Evolutionary conservation across 2,329 filamentous ascomycete genomes (phyloP).

Genomic region (Macrophomina tecta): DNA sequence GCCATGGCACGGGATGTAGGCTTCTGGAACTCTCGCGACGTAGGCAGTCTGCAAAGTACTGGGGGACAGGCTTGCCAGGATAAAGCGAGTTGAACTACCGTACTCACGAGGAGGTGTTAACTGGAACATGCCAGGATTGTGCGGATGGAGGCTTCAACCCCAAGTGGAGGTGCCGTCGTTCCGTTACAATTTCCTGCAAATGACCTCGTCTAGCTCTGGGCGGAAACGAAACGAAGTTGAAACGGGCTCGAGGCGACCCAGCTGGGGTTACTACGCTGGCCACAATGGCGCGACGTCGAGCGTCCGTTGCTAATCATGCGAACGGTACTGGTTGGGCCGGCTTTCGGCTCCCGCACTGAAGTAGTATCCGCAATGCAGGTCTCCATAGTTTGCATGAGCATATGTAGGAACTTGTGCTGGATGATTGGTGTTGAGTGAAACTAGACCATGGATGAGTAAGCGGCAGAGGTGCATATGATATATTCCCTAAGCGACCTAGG

Average conservation of each 20-base stretch:
- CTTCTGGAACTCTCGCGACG: conserved; percentile 5
- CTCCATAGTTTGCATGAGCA: conserved; percentile 22
- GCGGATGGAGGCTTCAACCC: background rate
- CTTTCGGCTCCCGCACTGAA: background rate
- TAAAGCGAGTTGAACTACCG: background rate
- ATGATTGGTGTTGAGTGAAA: conserved; percentile 24
- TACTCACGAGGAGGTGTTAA: background rate
- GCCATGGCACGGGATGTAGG: conserved; percentile 7
- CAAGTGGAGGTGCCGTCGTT: conserved; percentile 2
- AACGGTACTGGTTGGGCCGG: conserved; percentile 18
- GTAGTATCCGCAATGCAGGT: conserved; percentile 25
- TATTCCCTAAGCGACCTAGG: conserved; percentile 13
- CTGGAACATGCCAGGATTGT: background rate
- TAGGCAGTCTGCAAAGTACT: background rate
- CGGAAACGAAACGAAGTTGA: conserved; percentile 5
- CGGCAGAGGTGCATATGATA: conserved; percentile 22
- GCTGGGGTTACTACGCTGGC: conserved; percentile 16
- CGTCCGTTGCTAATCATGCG: conserved; percentile 18
- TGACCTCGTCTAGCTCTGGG: background rate
- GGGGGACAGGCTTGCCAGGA: background rate
- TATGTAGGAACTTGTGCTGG: conserved; percentile 27
- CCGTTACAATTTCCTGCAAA: conserved; percentile 4
- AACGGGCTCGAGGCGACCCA: background rate
- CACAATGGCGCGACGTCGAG: conserved; percentile 3
- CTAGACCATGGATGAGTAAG: conserved; percentile 26